Evolutionary conservation across 2,329 filamentous ascomycete genomes (phyloP), one percentile per base, ranked within the genome.

Genomic region (Pestalotiopsis sp.): DNA sequence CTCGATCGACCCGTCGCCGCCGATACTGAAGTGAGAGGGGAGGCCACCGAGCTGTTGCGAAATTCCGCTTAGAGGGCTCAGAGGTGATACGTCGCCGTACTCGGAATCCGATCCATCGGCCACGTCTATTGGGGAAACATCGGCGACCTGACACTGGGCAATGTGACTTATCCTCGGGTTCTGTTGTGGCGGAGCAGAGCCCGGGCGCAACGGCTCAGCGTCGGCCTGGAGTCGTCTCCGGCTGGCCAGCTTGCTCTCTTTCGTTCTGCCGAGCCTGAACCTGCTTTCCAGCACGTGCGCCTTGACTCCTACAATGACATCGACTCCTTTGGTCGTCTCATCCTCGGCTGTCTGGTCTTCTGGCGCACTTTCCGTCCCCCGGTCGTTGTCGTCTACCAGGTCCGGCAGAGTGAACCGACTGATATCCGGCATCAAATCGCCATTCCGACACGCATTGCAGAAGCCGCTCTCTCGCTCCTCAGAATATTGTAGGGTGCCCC

Each of bases 381-480:
- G n/a, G 9, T 6, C 49, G 14, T 31, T 27, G 4, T 62, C 13
- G 31, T 64, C 36, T n/a, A 17, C 13, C 2, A 25, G 38, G 12
- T 14, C 39, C 41, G 39, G 38, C 25, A 66, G 7, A 23, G 45
- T 66, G 25, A 66, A 66, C 0, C 64, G 64, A 23, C 52, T 56
- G 49, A 66, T 57, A 20, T 58, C 27, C 3, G 64, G 64, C 49
- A 64, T 20, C 52, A 56, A 20, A 20, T 20, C 49, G 6, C 64
- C 45, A 9, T 57, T n/a, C 2, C 45, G 61, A 31, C 64, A 66
- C 5, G 45, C 41, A 57, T 66, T 66, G 17, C 64, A 66, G 9
- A 66, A 66, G 13, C 64, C 64, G 12, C 64, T 36, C 45, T 66
- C 52, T 25, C 49, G 41, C 41, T 66, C 64, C 25, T 66, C 64